Conservation (phyloP, 2,329 filamentous ascomycete species). For the Sporothrix phasma region DNA sequence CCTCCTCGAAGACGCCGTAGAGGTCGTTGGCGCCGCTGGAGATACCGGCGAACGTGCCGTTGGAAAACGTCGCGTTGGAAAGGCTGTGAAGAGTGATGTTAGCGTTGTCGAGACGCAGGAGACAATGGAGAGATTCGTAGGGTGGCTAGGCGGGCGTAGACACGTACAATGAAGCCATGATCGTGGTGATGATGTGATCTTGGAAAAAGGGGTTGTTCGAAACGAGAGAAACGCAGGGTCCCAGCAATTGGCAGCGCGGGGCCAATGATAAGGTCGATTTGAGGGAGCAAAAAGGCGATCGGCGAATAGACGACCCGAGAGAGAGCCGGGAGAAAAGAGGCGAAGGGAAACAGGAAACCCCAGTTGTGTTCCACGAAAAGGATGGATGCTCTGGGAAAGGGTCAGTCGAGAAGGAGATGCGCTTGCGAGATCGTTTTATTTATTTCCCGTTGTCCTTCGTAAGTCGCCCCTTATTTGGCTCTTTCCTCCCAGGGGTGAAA, state of each 20-base stretch:
- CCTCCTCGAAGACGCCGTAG: conserved; percentile 50
- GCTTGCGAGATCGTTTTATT: conserved; percentile 10
- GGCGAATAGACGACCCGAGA: neutral
- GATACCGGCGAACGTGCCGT: conserved; percentile 13
- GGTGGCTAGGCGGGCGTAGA: neutral
- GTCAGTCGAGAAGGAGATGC: neutral
- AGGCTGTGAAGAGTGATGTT: neutral
- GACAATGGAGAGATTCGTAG: too few species aligned
- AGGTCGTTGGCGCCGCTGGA: conserved; percentile 36
- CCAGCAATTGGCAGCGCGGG: neutral
- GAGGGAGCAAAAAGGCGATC: conserved; percentile 6
- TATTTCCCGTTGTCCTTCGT: conserved; percentile 9
- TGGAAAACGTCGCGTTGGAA: conserved; percentile 14
- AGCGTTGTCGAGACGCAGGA: neutral
- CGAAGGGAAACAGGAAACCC: conserved; percentile 7
- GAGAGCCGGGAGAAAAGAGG: neutral
- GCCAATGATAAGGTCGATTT: conserved; percentile 6
- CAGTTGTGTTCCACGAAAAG: conserved; percentile 11
- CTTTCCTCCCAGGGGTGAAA: conserved; percentile 1
- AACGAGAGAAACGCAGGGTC: neutral
- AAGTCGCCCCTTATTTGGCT: neutral
- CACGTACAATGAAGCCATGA: conserved; percentile 14
- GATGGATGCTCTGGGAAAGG: neutral
- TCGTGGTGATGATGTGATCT: neutral
- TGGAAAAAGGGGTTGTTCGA: neutral